Base-by-base conservation (phyloP, 352 stramenopile genomes). In the Aphanomyces euteiches region DNA sequence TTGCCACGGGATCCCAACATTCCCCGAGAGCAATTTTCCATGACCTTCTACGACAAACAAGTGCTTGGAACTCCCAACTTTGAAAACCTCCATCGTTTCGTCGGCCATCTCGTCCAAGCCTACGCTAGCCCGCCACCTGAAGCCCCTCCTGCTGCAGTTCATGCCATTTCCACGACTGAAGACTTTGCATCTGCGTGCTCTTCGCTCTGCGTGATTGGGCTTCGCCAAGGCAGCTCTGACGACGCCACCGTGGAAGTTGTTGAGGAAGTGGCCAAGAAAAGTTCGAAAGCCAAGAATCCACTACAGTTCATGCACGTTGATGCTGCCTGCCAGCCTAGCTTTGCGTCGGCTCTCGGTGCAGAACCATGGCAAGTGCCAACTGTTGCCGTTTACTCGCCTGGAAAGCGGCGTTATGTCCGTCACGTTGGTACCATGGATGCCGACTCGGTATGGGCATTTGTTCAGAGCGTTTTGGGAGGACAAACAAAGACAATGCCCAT, bases 301-400 rank as follows among this genome's bases (percentile, higher is more conserved):
- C 89, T 89, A 56, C 72, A 78, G 36, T 93, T 89, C 60, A 85
- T 92, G 80, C 90, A 82, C 81, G 77, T 85, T 12, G 90, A 89
- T 38, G 85, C 84, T 28, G 88, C 87, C 57, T 93, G 85, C 47
- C 85, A 93, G 48, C 79, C 72, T n/a, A 71, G 76, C 0, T 90
- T 92, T 45, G 85, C 85, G 0, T 79, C 83, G 48, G 84, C 79
- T 12, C 90, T 93, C 45, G 84, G 81, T 12, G 74, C 91, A 37
- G 85, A 83, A 7, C 69, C 78, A 19, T 93, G 86, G 69, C 84
- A 93, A 54, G 88, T 93, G 79, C 85, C 83, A 7, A 90, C 84
- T 0, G 65, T 93, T 1, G 81, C 81, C 13, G 81, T 93, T 13
- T 92, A 90, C 60, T 90, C 85, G 12, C 81, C 84, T n/a, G 79